phyloP scores from a whole-genome alignment of 2,329 filamentous ascomycete genomes.

The Dothideomycetidae sp. region DNA sequence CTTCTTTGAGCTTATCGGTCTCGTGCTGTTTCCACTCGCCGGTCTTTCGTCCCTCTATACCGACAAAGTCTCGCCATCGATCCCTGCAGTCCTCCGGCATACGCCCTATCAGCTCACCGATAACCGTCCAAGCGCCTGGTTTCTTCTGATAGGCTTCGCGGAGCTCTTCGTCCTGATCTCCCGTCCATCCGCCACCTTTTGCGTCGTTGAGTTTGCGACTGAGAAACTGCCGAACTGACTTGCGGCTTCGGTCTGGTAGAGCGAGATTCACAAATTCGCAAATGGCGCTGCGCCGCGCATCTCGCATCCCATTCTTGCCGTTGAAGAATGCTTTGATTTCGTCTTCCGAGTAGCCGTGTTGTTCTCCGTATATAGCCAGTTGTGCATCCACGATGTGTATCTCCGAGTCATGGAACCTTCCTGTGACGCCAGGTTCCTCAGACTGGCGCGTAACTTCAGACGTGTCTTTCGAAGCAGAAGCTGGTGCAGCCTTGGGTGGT shows the following conservation, averaged over 20 bases:
- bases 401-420: too few species aligned
- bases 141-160: slow-evolving; percentile 32
- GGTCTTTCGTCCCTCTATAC: slow-evolving; percentile 40
- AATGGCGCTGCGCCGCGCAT: background rate
- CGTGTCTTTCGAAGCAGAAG: too few species aligned
- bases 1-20: slow-evolving; percentile 37
- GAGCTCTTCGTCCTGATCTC: slow-evolving; percentile 44
- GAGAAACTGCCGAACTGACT: slow-evolving; percentile 29
- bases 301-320: background rate
- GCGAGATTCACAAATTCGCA: slow-evolving; percentile 1
- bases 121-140: slow-evolving; percentile 46
- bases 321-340: background rate
- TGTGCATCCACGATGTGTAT: too few species aligned
- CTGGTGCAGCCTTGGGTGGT: too few species aligned
- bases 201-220: slow-evolving; percentile 52
- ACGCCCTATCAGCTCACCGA: slow-evolving; percentile 49
- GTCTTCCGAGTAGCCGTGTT: too few species aligned
- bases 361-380: too few species aligned
- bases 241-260: slow-evolving; percentile 10
- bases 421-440: too few species aligned
- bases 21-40: slow-evolving; percentile 49
- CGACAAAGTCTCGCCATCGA: slow-evolving; percentile 53
- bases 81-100: slow-evolving; percentile 53
- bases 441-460: too few species aligned
- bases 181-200: slow-evolving; percentile 44